Evolutionary conservation across 257 asterid species (phyloP).

Genomic region (Solanum habrochaites): DNA sequence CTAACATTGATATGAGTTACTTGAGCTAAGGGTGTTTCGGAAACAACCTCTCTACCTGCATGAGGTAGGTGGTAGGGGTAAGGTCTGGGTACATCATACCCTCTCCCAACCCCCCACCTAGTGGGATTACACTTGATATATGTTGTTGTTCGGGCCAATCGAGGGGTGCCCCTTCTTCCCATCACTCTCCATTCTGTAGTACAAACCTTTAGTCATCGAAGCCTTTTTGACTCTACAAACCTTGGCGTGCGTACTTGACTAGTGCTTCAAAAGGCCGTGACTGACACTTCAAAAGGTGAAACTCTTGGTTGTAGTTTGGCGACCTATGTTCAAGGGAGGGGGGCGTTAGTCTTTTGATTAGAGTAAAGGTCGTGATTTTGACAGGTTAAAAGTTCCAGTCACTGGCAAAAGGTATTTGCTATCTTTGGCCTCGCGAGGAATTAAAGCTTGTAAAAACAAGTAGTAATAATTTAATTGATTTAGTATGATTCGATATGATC

Average conservation of each 20-base stretch:
- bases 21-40: background rate
- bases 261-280: background rate
- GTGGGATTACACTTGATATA: background rate
- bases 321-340: background rate
- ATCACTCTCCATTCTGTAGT: background rate
- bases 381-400: background rate
- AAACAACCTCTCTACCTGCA: background rate
- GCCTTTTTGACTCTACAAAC: background rate
- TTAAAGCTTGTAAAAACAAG: background rate
- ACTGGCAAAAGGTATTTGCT: background rate
- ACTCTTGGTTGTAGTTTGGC: background rate
- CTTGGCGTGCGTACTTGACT: background rate
- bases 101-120: background rate
- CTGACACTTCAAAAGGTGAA: background rate
- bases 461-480: background rate
- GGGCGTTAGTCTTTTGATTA: background rate
- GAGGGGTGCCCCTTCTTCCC: background rate
- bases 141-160: background rate
- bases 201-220: background rate
- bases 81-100: background rate
- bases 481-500: background rate
- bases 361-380: background rate
- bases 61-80: background rate
- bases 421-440: background rate
- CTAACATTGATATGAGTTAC: background rate